phyloP scores from a whole-genome alignment of 495 filamentous ascomycete genomes.

The Aspergillus asperescens region DNA sequence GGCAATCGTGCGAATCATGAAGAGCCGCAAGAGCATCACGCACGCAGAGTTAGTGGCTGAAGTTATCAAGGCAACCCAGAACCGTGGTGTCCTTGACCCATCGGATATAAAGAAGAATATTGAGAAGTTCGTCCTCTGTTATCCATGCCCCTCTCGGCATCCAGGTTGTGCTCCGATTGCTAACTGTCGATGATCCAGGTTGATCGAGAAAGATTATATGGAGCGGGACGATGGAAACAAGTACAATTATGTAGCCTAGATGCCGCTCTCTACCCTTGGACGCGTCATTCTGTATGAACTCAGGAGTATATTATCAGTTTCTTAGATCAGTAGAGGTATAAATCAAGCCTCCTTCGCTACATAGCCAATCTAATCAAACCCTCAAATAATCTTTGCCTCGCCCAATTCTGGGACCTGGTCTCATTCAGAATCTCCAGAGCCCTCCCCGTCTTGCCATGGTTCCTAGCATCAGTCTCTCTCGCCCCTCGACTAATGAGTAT shows the following conservation, averaged over 20 bases:
- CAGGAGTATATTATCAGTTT: background rate
- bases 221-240: conserved; percentile 70
- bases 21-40: conserved; percentile 80
- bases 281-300: background rate
- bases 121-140: conserved; percentile 63
- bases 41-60: conserved; percentile 78
- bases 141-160: background rate
- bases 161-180: background rate
- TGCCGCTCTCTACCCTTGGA: background rate
- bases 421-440: conserved; percentile 80
- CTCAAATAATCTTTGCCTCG: background rate
- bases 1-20: conserved; percentile 96
- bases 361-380: background rate
- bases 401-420: conserved; percentile 24
- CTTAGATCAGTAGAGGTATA: background rate
- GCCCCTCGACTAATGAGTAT: conserved; percentile 65
- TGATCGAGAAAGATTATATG: conserved; percentile 96
- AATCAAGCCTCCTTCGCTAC: background rate
- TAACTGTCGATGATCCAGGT: conserved; percentile 38
- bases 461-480: conserved; percentile 58
- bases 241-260: conserved; percentile 77
- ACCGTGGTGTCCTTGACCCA: conserved; percentile 74
- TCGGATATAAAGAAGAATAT: conserved; percentile 93
- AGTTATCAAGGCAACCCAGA: conserved; percentile 83
- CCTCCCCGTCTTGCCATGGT: conserved; percentile 64